Evolutionary conservation across 495 filamentous ascomycete genomes (phyloP).

Genomic region (Chaetomium cochliodes): DNA sequence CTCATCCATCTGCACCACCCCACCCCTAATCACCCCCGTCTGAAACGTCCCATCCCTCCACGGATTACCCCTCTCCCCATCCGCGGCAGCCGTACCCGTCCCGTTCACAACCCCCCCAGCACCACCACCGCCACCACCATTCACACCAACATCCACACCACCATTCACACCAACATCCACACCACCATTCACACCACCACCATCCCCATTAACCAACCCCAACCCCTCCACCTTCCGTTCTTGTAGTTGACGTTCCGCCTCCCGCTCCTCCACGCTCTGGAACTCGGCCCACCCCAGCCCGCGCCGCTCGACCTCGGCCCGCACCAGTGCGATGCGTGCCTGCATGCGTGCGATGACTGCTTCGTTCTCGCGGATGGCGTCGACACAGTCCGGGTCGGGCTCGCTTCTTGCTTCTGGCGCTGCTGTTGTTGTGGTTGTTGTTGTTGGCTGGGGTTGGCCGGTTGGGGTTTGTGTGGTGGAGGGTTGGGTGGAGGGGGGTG

Average conservation of each 20-base stretch:
- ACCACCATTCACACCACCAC: slow-evolving; percentile 6
- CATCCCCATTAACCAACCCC: too few species aligned
- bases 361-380: slow-evolving; percentile 75
- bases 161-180: not conserved
- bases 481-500: slow-evolving; percentile 22
- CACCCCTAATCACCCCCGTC: slow-evolving; percentile 47
- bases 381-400: slow-evolving; percentile 63
- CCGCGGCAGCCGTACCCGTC: not conserved
- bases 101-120: slow-evolving; percentile 9
- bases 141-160: not conserved
- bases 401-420: not conserved
- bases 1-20: slow-evolving; percentile 41
- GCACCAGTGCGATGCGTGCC: slow-evolving; percentile 65
- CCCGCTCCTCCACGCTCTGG: slow-evolving; percentile 25
- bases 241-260: slow-evolving; percentile 9
- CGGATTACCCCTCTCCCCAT: slow-evolving; percentile 21
- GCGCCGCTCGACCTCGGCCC: slow-evolving; percentile 70
- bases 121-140: too few species aligned
- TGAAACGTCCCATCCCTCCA: slow-evolving; percentile 59
- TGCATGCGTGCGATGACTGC: slow-evolving; percentile 70
- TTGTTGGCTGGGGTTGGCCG: not conserved
- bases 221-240: slow-evolving; percentile 25
- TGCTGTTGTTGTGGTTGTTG: too few species aligned
- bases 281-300: slow-evolving; percentile 69
- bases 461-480: slow-evolving; percentile 13